phyloP scores from a whole-genome alignment of 2,329 filamentous ascomycete species.

The Aurifilum marmelostoma region DNA sequence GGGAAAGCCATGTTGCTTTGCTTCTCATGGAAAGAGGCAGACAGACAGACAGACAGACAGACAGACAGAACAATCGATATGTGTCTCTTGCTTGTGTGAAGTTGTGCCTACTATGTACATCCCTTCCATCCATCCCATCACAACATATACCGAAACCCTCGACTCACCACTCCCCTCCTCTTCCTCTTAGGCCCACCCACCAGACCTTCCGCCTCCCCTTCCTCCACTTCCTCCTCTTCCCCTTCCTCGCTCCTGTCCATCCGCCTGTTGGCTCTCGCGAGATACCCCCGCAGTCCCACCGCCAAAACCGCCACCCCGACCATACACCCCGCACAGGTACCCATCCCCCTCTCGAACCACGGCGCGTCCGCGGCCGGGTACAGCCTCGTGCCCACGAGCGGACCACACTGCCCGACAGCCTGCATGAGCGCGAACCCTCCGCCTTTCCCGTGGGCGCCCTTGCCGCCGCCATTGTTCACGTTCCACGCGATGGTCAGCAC shows the following conservation, averaged over 20 bases:
- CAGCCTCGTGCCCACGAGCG: conserved; percentile 68
- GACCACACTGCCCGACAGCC: conserved; percentile 78
- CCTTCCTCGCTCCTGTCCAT: conserved; percentile 42
- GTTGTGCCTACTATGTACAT: neutral
- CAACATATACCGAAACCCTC: conserved; percentile 52
- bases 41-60: neutral
- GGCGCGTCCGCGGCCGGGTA: conserved; percentile 65
- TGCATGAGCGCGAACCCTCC: conserved; percentile 81
- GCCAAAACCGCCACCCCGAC: conserved; percentile 61
- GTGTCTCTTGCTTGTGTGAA: neutral
- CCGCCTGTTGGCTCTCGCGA: conserved; percentile 54
- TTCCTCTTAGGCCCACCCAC: conserved; percentile 39
- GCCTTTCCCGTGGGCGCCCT: conserved; percentile 67
- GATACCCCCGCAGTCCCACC: conserved; percentile 53
- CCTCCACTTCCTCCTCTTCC: conserved; percentile 41
- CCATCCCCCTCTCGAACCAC: conserved; percentile 67
- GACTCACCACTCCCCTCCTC: conserved; percentile 31
- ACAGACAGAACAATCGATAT: neutral
- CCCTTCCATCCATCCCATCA: conserved; percentile 31
- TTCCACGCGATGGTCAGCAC: conserved; percentile 87
- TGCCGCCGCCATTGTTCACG: conserved; percentile 74
- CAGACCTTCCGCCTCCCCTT: conserved; percentile 46
- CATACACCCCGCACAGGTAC: conserved; percentile 66
- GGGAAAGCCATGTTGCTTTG: neutral
- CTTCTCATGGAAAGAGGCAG: neutral